Evolutionary conservation across 2,329 filamentous ascomycete species (phyloP).

Genomic region (Ophiosphaerella herpotricha): DNA sequence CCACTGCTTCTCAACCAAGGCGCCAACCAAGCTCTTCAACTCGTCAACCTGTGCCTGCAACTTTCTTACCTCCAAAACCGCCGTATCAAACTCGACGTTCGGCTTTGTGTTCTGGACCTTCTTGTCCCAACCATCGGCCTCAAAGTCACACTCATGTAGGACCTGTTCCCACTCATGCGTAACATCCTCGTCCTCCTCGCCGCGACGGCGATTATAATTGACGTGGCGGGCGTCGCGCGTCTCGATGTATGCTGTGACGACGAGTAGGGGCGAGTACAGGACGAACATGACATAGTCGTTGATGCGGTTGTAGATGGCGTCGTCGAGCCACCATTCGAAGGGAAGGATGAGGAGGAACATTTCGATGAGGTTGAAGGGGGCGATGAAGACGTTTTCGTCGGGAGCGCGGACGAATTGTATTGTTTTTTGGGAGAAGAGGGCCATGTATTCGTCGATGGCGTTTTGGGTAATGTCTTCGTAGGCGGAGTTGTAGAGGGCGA

Average conservation of each 20-base stretch:
- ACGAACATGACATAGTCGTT: conserved; percentile 89
- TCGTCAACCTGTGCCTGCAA: conserved; percentile 52
- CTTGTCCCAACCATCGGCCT: conserved; percentile 83
- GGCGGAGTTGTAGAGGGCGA: conserved; percentile 94
- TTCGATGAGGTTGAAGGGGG: conserved; percentile 93
- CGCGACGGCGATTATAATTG: conserved; percentile 72
- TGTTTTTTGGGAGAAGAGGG: conserved; percentile 89
- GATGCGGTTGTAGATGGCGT: conserved; percentile 71
- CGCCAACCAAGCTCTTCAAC: conserved; percentile 48
- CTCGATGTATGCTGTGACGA: conserved; percentile 71
- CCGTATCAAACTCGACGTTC: conserved; percentile 79
- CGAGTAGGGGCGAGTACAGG: conserved; percentile 81
- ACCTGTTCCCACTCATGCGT: conserved; percentile 94
- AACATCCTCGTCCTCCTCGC: conserved; percentile 87
- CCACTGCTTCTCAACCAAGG: conserved; percentile 33
- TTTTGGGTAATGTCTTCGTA: conserved; percentile 95
- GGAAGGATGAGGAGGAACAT: conserved; percentile 77
- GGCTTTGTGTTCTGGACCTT: conserved; percentile 75
- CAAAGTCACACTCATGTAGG: conserved; percentile 72
- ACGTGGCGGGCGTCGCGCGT: conserved; percentile 60
- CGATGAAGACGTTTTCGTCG: conserved; percentile 97
- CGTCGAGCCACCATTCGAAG: conserved; percentile 95
- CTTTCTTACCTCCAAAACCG: conserved; percentile 66
- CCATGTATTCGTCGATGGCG: conserved; percentile 93
- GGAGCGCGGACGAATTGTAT: conserved; percentile 96